phyloP scores from a whole-genome alignment of 305 asterid species.

The Ilex paraguariensis region DNA sequence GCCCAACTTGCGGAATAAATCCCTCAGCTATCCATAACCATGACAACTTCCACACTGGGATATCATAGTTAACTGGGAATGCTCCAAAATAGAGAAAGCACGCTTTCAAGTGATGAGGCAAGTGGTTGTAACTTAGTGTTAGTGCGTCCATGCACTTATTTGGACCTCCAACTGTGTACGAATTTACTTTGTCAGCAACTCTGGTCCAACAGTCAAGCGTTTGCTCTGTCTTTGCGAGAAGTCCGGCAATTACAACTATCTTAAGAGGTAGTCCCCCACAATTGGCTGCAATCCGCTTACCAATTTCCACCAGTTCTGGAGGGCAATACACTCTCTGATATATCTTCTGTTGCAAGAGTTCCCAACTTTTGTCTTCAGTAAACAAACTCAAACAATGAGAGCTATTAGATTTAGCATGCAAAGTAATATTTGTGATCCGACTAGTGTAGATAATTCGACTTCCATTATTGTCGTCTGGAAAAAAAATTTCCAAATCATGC shows the following conservation, averaged over 20 bases:
- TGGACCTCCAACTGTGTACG: not conserved
- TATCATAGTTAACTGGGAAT: constrained; percentile 22
- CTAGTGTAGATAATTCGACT: not conserved
- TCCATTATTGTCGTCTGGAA: not conserved
- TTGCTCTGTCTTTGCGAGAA: not conserved
- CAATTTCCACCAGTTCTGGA: not conserved
- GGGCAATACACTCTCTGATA: not conserved
- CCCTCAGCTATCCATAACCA: constrained; percentile 15
- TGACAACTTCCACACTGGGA: not conserved
- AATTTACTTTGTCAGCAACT: constrained; percentile 22
- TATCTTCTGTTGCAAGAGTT: not conserved
- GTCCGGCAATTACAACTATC: not conserved
- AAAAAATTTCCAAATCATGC: not conserved
- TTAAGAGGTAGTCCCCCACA: not conserved
- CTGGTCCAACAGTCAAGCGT: not conserved
- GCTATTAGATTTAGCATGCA: not conserved
- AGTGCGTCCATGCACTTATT: not conserved
- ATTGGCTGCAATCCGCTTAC: not conserved
- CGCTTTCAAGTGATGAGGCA: constrained; percentile 16
- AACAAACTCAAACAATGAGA: not conserved
- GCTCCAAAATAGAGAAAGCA: constrained; percentile 20
- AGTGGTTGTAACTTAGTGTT: constrained; percentile 17
- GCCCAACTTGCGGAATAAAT: constrained; percentile 1
- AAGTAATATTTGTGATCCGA: not conserved
- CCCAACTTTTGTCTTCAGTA: not conserved